Evolutionary conservation across 2,329 filamentous ascomycete genomes (phyloP), one percentile per base, ranked within the genome.

Genomic region (Rhexocercosporidium sp.): DNA sequence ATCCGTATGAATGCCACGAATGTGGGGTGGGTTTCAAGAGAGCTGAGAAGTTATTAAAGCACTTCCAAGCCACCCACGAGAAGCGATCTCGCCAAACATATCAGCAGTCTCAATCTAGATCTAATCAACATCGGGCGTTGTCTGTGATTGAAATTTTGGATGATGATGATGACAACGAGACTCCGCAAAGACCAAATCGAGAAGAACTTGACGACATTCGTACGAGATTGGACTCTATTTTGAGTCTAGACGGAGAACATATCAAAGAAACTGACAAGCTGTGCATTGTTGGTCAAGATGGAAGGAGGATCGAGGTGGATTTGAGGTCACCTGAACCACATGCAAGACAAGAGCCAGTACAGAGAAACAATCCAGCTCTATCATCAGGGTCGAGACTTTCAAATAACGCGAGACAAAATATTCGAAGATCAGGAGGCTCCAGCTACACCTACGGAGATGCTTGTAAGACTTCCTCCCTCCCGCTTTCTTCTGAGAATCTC

Each of bases 381-480:
- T 31, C 14, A 2, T 12, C 25, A 53, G 49, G 6, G 11, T 22
- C 22, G 7, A 4, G 18, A n/a, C 4, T 16, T 6, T 44, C 14
- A 44, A 12, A 1, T 18, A 18, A 44, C 18, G 14, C 39, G 39
- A 44, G 39, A 44, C 22, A 51, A 37, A 47, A 20, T n/a, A 47
- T 6, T 20, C 39, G n/a, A 16, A 11, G 6, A 20, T 47, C n/a
- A 4, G 22, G n/a, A 22, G n/a, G 27, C 22, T 41, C 47, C 37
- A 37, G 11, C 11, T 74, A 73, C 22, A 70, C 70, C 0, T 72
- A 64, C 25, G 68, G 66, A 4, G 72, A 74, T 66, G 62, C 60
- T 16, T 74, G 72, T 74, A 67, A 67, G 72, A n/a, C n/a, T n/a
- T n/a, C n/a, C n/a, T n/a, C n/a, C n/a, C n/a, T 9, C 20, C 20